phyloP scores from a whole-genome alignment of 2,329 filamentous ascomycete genomes.

The Drechslerella dactyloides region DNA sequence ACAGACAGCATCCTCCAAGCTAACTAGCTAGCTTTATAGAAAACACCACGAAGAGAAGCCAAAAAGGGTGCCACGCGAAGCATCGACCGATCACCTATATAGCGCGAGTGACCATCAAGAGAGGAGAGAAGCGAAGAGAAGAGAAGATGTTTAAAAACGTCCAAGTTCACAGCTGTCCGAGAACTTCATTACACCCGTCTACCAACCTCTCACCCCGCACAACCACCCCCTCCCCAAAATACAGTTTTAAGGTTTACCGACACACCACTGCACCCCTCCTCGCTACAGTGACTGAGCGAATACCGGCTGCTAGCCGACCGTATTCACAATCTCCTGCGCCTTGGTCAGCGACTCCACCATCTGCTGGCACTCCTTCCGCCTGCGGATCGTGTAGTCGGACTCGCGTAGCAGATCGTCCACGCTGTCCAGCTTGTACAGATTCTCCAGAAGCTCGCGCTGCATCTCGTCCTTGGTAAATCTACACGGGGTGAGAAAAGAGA shows the following conservation, averaged over 20 bases:
- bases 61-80: too few species aligned
- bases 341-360: constrained; percentile 94
- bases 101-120: too few species aligned
- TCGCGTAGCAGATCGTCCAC: constrained; percentile 96
- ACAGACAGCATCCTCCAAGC: too few species aligned
- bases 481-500: constrained; percentile 19
- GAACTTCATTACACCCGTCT: too few species aligned
- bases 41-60: too few species aligned
- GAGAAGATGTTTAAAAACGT: too few species aligned
- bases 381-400: constrained; percentile 91
- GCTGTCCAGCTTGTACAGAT: constrained; percentile 92
- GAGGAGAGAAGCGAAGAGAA: too few species aligned
- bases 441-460: constrained; percentile 94
- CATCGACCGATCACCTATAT: too few species aligned
- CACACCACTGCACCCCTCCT: not conserved
- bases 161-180: too few species aligned
- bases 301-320: constrained; percentile 52
- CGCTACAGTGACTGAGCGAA: constrained; percentile 3
- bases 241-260: not conserved
- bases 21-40: too few species aligned
- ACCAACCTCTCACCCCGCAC: not conserved
- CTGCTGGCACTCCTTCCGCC: constrained; percentile 97
- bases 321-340: constrained; percentile 93
- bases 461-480: constrained; percentile 97
- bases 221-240: not conserved